Conservation (phyloP, 495 filamentous ascomycete genomes). For the Amorphotheca resinae region DNA sequence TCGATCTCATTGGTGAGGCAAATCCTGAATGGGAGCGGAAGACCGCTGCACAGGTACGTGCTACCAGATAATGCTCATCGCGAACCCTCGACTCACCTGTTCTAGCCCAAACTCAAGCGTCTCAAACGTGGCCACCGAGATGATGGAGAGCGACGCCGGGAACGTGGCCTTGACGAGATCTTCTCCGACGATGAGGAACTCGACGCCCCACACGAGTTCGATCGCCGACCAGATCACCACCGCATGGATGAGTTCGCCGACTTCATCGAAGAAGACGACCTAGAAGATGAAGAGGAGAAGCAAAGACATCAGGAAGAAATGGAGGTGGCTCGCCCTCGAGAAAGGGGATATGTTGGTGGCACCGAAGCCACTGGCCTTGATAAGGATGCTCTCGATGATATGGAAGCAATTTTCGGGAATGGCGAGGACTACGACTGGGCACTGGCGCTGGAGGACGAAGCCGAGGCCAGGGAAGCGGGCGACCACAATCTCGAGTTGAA, state of each 20-base stretch:
- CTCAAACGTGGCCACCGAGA: constrained; percentile 86
- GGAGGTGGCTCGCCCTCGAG: constrained; percentile 65
- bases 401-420: constrained; percentile 89
- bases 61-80: neutral
- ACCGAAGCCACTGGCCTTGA: constrained; percentile 64
- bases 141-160: constrained; percentile 42
- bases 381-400: constrained; percentile 84
- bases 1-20: constrained; percentile 81
- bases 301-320: constrained; percentile 70
- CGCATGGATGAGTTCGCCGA: constrained; percentile 81
- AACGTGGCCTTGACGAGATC: constrained; percentile 71
- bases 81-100: constrained; percentile 19
- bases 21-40: constrained; percentile 56
- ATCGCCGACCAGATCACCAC: constrained; percentile 34
- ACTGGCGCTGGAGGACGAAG: constrained; percentile 71
- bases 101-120: constrained; percentile 81
- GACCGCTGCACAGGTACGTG: constrained; percentile 49
- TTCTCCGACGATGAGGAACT: constrained; percentile 90
- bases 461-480: constrained; percentile 55
- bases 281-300: constrained; percentile 71
- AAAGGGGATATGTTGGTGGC: constrained; percentile 51
- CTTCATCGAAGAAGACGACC: constrained; percentile 94
- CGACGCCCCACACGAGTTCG: constrained; percentile 35
- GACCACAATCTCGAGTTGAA: constrained; percentile 70
- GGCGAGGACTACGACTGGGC: constrained; percentile 94